Base-by-base conservation (phyloP, 768 basidiomycete genomes). In the Boletus rufocinnamomeus region DNA sequence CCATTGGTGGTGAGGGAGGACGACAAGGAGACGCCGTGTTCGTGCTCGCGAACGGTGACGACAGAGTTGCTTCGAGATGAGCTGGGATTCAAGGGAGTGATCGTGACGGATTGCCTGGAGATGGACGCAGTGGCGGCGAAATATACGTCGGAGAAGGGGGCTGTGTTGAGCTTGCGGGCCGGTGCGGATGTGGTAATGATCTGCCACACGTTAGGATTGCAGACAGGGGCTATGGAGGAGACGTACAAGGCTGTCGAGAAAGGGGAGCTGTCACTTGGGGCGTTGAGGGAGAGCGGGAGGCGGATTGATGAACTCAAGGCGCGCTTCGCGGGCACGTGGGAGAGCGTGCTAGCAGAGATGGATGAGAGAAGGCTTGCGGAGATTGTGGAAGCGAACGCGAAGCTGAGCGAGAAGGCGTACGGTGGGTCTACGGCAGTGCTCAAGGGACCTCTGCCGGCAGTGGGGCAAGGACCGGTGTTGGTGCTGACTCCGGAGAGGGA, bases 161-260 rank as follows among this genome's bases (percentile, higher is more conserved):
- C 86, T 0, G 79, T 88, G 19, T 67, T 77, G 58, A 81, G 83
- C 6, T 66, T 89, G 44, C 74, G 75, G 49, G 87, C 88, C 0
- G 88, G 88, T 4, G 84, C 84, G 17, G 89, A 90, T 56, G 72
- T 90, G n/a, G 85, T 76, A 4, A 89, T 90, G 88, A 82, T 88
- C 43, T 90, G 88, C 60, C 89, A 89, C 64, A 83, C 79, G 9
- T 79, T 82, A 54, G 73, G 70, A 16, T 69, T 77, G 57, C 87
- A 89, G 61, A 72, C 70, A 14, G 81, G 79, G 0, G 84, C 87
- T 0, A 58, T 90, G 2, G 75, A 83, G 57, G 75, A 71, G 25
- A 77, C 80, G 2, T 87, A 81, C 65, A 66, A 68, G 17, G 87
- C 86, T 0, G 66, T 87, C n/a, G 66, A 72, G 48, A 64, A 64